Base-by-base conservation (phyloP, 805 yeast species). In the Priceomyces haplophilus region DNA sequence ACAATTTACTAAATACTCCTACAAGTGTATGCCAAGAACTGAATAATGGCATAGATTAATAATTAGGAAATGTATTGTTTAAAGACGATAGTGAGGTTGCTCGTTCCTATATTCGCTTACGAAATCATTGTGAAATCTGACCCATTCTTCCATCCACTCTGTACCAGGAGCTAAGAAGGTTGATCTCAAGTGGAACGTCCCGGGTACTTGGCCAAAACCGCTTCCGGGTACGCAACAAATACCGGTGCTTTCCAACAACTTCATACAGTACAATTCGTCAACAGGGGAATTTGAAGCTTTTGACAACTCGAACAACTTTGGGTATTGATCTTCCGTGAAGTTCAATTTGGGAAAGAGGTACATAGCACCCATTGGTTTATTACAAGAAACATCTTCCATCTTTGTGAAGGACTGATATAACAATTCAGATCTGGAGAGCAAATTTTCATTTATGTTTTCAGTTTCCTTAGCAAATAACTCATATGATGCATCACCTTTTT, bases 181-280 rank as follows among this genome's bases (percentile, higher is more conserved):
- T 1, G 99, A 93, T 75, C 99, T 83, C 55, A 93, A 76, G 61
- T 93, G 99, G 69, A 75, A 85, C 3, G 97, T 89, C 16, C 88
- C 95, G 37, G 82, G 82, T 37, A 75, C 84, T 67, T 93, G 99
- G 24, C 98, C 97, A 56, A 93, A 93, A 0, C 99, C 99, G 25
- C 88, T 81, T 32, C 99, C 99, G 23, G 99, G 98, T 48, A 93
- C 95, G 34, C 95, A 88, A 67, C 99, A 93, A 47, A 93, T 88
- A 53, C 99, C 99, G 5, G 99, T 89, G 37, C 69, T 64, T 50
- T 91, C 91, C 51, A 93, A 75, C 45, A 93, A 72, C 52, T 84
- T 83, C 59, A 84, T 73, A 64, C 97, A 90, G 70, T 93, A 93
- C 50, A 85, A 80, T 61, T 86, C 97, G 62, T 93, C 99, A 16